These are phyloP conservation scores for Hibiscus trionum DNA, from an alignment of 345 rosid species.

Conservation along the genomic window DNA sequence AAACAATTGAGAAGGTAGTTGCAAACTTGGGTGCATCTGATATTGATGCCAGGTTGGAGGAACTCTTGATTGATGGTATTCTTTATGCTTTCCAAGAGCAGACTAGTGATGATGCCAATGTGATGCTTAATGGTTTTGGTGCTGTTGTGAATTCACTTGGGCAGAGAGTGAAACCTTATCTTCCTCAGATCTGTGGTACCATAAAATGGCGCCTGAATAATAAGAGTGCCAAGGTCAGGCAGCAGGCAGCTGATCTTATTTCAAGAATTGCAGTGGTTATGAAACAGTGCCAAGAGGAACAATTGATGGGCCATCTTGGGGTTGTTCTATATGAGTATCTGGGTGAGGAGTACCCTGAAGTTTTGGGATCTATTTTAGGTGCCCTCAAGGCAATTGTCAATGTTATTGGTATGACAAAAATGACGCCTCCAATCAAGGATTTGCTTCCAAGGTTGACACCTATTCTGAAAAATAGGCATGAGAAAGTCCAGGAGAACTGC, in stretches of 20 bases:
- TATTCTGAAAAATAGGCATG: conserved; percentile 94
- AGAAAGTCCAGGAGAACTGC: conserved; percentile 98
- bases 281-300: conserved; percentile 98
- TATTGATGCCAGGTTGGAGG: conserved; percentile 88
- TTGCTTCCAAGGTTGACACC: conserved; percentile 97
- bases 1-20: conserved; percentile 95
- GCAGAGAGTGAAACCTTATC: conserved; percentile 93
- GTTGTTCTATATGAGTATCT: conserved; percentile 90
- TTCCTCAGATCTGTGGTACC: conserved; percentile 99
- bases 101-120: conserved; percentile 2
- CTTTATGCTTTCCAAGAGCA: conserved; percentile 43
- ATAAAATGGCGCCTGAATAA: conserved; percentile 98
- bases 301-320: conserved; percentile 98
- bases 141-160: conserved; percentile 81
- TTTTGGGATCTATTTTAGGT: conserved; percentile 91
- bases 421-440: conserved; percentile 99
- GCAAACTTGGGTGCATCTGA: conserved; percentile 93
- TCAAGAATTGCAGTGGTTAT: conserved; percentile 94
- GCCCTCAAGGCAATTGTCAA: conserved; percentile 95
- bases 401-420: conserved; percentile 98
- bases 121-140: conserved; percentile 3
- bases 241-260: conserved; percentile 97
- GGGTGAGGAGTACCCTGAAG: conserved; percentile 99
- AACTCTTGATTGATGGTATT: conserved; percentile 94
- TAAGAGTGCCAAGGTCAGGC: conserved; percentile 98